These are phyloP conservation scores for Letharia lupina DNA, from an alignment of 495 filamentous ascomycete genomes.

Conservation along the genomic window DNA sequence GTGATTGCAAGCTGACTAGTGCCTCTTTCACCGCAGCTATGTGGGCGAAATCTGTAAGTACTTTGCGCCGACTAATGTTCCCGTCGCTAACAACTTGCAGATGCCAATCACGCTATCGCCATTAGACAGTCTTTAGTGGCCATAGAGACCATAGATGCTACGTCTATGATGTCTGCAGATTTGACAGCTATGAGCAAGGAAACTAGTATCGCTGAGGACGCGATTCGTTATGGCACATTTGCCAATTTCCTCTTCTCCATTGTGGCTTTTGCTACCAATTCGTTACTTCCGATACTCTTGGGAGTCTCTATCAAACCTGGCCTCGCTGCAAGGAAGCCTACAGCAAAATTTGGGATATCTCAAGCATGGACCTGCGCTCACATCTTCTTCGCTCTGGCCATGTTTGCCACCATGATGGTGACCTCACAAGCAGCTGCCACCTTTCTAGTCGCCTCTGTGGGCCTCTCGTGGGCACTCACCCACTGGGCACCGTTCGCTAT, in stretches of 20 bases:
- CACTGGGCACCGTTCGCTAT: slow-evolving; percentile 45
- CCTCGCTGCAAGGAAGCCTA: slow-evolving; percentile 43
- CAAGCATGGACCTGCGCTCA: slow-evolving; percentile 61
- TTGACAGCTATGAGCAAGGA: not conserved
- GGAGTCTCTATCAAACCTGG: slow-evolving; percentile 47
- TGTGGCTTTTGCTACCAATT: slow-evolving; percentile 56
- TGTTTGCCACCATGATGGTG: slow-evolving; percentile 67
- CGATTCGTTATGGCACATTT: slow-evolving; percentile 22
- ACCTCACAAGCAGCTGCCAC: slow-evolving; percentile 60
- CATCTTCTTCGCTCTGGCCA: slow-evolving; percentile 55
- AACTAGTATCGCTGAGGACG: slow-evolving; percentile 9
- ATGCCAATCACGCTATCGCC: slow-evolving; percentile 3
- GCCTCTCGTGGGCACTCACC: slow-evolving; percentile 44
- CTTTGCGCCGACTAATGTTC: slow-evolving; percentile 30
- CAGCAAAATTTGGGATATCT: slow-evolving; percentile 57
- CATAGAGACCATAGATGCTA: not conserved
- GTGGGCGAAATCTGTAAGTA: slow-evolving; percentile 18
- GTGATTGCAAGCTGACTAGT: slow-evolving; percentile 35
- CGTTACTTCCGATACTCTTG: slow-evolving; percentile 59
- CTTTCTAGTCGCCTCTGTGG: slow-evolving; percentile 44
- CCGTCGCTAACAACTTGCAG: slow-evolving; percentile 48
- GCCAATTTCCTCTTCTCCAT: slow-evolving; percentile 51
- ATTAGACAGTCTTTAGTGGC: slow-evolving; percentile 57
- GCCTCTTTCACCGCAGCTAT: slow-evolving; percentile 37
- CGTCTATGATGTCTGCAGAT: not conserved